phyloP scores from a whole-genome alignment of 2,329 filamentous ascomycete genomes.

The Leptoxyphium fumago region DNA sequence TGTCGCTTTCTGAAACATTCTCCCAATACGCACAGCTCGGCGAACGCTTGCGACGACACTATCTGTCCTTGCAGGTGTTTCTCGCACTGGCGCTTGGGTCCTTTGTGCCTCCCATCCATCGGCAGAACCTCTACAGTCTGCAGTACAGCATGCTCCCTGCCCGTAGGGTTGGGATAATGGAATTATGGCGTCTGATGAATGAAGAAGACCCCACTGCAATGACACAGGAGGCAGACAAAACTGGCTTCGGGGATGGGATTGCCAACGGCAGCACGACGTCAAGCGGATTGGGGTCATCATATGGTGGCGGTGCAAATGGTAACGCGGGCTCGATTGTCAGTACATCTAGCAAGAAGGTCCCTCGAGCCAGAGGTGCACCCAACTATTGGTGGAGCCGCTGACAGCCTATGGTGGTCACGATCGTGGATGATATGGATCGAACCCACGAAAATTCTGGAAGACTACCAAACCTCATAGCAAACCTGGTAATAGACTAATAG shows the following conservation, averaged over 20 bases:
- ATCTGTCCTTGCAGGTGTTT: slow-evolving; percentile 76
- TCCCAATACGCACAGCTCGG: slow-evolving; percentile 94
- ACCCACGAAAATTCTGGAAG: no score
- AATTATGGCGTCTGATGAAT: slow-evolving; percentile 53
- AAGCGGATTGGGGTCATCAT: background rate
- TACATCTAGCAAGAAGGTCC: background rate
- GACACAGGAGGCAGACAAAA: background rate
- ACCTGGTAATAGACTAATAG: no score
- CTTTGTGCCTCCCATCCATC: slow-evolving; percentile 88
- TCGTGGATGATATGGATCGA: no score
- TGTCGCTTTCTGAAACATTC: slow-evolving; percentile 88
- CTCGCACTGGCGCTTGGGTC: slow-evolving; percentile 77
- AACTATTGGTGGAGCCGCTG: background rate
- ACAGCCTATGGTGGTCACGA: background rate
- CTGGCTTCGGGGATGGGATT: background rate
- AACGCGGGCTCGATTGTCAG: background rate
- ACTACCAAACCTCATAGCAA: no score
- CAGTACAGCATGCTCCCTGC: slow-evolving; percentile 97
- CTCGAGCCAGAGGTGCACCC: background rate
- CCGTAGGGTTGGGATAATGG: slow-evolving; percentile 59
- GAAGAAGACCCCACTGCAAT: background rate
- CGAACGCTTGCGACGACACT: slow-evolving; percentile 84
- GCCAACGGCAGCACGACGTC: background rate
- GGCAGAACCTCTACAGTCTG: slow-evolving; percentile 85
- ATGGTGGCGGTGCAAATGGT: background rate